A percentile compares a stretch with the other conserved stretches of the same genome.
phyloP scores from a whole-genome alignment of 257 asterid species.

The Gentiana macrophylla region DNA sequence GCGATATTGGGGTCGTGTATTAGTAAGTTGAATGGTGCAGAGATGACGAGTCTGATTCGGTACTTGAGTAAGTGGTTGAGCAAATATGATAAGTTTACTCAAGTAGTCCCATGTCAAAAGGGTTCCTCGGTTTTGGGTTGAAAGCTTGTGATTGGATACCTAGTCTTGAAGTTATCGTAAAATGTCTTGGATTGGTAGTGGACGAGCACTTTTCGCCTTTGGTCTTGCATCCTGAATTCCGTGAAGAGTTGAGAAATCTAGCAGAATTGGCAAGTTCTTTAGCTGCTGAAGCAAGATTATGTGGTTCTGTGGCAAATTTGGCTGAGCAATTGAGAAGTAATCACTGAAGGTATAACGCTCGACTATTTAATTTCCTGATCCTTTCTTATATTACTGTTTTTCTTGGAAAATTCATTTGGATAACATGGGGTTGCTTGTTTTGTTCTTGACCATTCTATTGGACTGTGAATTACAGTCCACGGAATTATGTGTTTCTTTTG shows the following conservation, averaged over 20 bases:
- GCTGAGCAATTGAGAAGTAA: constrained; percentile 32
- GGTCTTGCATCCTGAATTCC: constrained; percentile 60
- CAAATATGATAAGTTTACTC: constrained; percentile 84
- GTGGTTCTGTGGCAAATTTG: constrained; percentile 52
- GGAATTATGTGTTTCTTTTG: too few species aligned
- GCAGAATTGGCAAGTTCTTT: constrained; percentile 45
- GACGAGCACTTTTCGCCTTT: constrained; percentile 82
- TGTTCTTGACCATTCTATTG: too few species aligned
- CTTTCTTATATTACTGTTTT: too few species aligned
- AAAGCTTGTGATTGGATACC: constrained; percentile 84
- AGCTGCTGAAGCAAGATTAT: constrained; percentile 63
- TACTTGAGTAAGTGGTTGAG: constrained; percentile 74
- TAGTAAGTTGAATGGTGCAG: constrained; percentile 59
- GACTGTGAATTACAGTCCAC: too few species aligned
- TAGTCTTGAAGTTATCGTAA: constrained; percentile 39
- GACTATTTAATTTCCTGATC: too few species aligned
- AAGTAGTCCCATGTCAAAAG: constrained; percentile 52
- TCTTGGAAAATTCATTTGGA: too few species aligned
- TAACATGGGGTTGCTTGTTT: too few species aligned
- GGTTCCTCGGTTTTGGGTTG: constrained; percentile 52
- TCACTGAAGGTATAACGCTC: constrained; percentile 26
- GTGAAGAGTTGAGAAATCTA: constrained; percentile 46
- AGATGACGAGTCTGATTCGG: constrained; percentile 52
- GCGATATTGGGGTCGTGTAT: constrained; percentile 71
- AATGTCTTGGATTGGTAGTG: constrained; percentile 56